Evolutionary conservation across 176 grass and related monocot species (phyloP).

Genomic region (Hyparrhenia diplandra): DNA sequence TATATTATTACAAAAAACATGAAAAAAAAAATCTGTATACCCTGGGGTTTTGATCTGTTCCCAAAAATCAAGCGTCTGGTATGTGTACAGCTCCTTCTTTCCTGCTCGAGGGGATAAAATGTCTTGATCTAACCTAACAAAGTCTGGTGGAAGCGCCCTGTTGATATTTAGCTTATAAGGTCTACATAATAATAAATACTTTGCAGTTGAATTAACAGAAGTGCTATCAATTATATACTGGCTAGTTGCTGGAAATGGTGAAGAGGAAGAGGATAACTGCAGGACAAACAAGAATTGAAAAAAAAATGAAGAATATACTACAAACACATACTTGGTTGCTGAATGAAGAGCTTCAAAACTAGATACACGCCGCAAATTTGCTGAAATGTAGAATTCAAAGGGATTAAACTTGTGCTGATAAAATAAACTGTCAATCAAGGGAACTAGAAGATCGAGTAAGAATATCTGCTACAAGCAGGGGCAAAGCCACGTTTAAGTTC

Average conservation of each 20-base stretch:
- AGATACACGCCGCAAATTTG: constrained; percentile 81
- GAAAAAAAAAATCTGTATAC: constrained; percentile 44
- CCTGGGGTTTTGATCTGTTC: constrained; percentile 99
- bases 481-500: no score
- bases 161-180: constrained; percentile 41
- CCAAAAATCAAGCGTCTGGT: constrained; percentile 93
- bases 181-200: background rate
- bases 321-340: constrained; percentile 73
- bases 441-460: background rate
- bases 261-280: background rate
- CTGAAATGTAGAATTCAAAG: constrained; percentile 56
- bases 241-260: background rate
- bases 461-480: background rate
- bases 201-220: background rate
- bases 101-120: constrained; percentile 96
- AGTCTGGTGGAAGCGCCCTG: constrained; percentile 89
- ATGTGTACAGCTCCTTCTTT: constrained; percentile 96
- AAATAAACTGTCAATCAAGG: background rate
- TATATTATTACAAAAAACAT: constrained; percentile 5
- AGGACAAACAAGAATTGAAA: background rate
- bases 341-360: constrained; percentile 97
- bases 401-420: constrained; percentile 23
- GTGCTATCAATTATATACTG: background rate
- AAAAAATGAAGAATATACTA: constrained; percentile 7
- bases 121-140: constrained; percentile 99